Base-by-base conservation (phyloP, 805 yeast species). In the Myxozyma neglecta region DNA sequence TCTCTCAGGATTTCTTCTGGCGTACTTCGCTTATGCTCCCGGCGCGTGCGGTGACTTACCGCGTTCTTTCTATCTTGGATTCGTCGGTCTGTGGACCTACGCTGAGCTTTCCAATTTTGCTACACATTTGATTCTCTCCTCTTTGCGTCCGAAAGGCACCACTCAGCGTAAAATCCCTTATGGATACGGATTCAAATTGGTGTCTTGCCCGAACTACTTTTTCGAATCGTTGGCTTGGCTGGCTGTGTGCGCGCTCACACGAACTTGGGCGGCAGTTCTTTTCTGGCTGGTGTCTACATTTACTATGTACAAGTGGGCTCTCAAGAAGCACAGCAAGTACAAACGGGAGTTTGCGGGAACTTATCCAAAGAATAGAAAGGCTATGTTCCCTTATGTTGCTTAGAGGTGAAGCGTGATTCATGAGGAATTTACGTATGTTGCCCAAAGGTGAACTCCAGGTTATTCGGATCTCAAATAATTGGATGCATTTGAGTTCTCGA, bases 221-320 rank as follows among this genome's bases (percentile, higher is more conserved):
- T 93, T 91, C 73, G 99, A 94, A 79, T 77, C 83, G 47, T 75
- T 87, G 69, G 79, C 85, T 1, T 94, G 97, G 97, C 71, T 87
- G 1, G 75, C 82, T 20, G 84, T 86, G 70, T 83, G 91, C 20
- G 57, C 90, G 34, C 77, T 90, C 71, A 85, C 68, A 86, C 90
- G 64, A 90, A 91, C 77, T 44, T 52, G 55, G 50, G 58, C 70
- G n/a, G 82, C 92, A 32, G 80, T 85, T 71, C 69, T 89, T 29
- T 94, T 94, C 77, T 77, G 85, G 57, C 68, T 79, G n/a, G 89
- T 90, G 52, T 87, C 94, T 51, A 78, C 89, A 11, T 82, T 73
- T 37, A 97, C 94, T 72, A 93, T 94, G 98, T 86, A 82, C 77
- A 68, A 83, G 58, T 94, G 99, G 99, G 97, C 98, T 32, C 80